Percentiles rank a stretch among this genome's conserved stretches.
phyloP scores from a whole-genome alignment of 1,139 yeast species.

The Magnusiomyces suaveolens region DNA sequence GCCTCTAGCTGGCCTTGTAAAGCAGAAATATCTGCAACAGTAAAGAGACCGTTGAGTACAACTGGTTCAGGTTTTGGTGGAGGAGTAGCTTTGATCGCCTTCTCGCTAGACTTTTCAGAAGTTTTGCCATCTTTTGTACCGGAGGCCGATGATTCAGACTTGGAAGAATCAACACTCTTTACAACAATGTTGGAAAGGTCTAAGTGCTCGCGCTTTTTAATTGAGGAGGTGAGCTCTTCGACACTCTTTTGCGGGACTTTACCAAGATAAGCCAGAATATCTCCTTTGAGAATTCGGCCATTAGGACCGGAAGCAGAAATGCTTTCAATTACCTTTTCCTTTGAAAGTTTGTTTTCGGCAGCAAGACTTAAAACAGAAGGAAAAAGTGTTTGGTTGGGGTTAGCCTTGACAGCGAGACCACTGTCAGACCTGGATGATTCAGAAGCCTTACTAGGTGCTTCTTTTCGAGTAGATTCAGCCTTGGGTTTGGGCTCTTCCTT shows the following conservation, averaged over 20 bases:
- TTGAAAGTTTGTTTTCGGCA: slow-evolving; percentile 50
- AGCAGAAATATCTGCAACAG: slow-evolving; percentile 19
- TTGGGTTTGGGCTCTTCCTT: not conserved
- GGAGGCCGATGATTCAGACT: slow-evolving; percentile 9
- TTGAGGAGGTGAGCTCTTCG: slow-evolving; percentile 43
- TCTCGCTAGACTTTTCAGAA: slow-evolving; percentile 8
- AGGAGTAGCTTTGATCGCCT: slow-evolving; percentile 13
- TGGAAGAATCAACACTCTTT: slow-evolving; percentile 30
- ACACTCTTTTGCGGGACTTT: slow-evolving; percentile 50
- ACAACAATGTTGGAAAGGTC: slow-evolving; percentile 67
- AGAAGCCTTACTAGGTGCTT: slow-evolving; percentile 19
- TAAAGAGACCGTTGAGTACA: slow-evolving; percentile 7
- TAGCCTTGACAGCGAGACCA: slow-evolving; percentile 35
- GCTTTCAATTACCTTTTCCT: slow-evolving; percentile 56
- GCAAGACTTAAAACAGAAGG: slow-evolving; percentile 75
- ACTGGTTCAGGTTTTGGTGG: slow-evolving; percentile 15
- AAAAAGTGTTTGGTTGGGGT: slow-evolving; percentile 54
- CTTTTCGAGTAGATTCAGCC: slow-evolving; percentile 18
- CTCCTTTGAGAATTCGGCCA: slow-evolving; percentile 84
- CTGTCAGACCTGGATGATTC: not conserved
- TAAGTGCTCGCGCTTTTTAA: slow-evolving; percentile 52
- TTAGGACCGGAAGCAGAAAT: slow-evolving; percentile 83
- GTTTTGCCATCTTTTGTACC: slow-evolving; percentile 6
- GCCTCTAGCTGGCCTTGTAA: slow-evolving; percentile 26
- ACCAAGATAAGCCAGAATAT: slow-evolving; percentile 77